Evolutionary conservation across 371 early-diverging fungal genomes (phyloP), one percentile per base, ranked within the genome.

Genomic region (Umbelopsis sp.): DNA sequence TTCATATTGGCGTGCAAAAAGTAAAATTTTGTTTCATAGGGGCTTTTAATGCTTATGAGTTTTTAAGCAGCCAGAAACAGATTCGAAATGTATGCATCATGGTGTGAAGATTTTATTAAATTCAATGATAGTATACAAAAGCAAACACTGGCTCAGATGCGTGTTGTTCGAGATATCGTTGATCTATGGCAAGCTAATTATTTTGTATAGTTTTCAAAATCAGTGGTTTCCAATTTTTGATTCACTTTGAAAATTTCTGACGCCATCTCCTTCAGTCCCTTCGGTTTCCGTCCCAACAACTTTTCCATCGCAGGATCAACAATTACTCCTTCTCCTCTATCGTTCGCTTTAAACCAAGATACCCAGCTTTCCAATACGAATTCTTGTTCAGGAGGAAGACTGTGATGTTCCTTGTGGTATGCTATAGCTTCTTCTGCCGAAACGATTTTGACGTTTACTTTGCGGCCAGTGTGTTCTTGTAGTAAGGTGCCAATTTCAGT

Each of bases 11-110:
- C 38, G 51, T 22, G 22, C 22, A 22, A 22, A 22, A 22, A 22
- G 22, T 22, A 22, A 22, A 22, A 22, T 22, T 22, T 22, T 22
- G 22, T 22, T 22, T 22, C 0, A 22, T 22, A 22, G 22, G 22
- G 22, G 22, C 22, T 14, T 24, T 57, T 14, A 62, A 35, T 46
- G 72, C 75, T 16, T 75, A 50, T 67, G 35, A 37, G 6, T 52
- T 69, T 22, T 4, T 72, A 25, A 45, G 38, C 35, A 45, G 25
- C 2, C 71, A 67, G 29, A 63, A 37, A 32, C 69, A 74, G 16
- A 44, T 74, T 64, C 71, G 74, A 29, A 74, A 74, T 35, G 50
- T 62, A 2, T 63, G 70, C 63, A 74, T 74, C 37, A 50, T 44
- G 24, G 32, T 72, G 9, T 69, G 69, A 44, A 64, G 50, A 41